Percentiles rank a stretch among this genome's conserved stretches.
phyloP scores from a whole-genome alignment of 768 basidiomycete species.

The Chalciporus piperatus region DNA sequence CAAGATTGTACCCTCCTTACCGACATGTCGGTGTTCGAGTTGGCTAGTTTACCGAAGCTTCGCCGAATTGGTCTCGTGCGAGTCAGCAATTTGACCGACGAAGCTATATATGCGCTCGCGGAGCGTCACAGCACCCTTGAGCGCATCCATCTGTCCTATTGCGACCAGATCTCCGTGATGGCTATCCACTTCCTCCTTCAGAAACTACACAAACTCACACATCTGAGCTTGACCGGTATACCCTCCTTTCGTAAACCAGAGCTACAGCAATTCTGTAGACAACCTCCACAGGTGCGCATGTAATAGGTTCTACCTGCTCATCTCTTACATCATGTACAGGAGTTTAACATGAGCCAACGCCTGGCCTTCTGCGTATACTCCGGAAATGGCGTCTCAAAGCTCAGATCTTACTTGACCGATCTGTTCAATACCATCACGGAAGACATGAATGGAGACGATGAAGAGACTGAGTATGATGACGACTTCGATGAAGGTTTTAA shows the following conservation, averaged over 20 bases:
- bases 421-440: slow-evolving; percentile 75
- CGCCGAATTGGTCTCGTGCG: slow-evolving; percentile 94
- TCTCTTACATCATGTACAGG: slow-evolving; percentile 44
- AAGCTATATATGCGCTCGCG: slow-evolving; percentile 85
- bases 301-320: background rate
- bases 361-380: slow-evolving; percentile 96
- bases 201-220: slow-evolving; percentile 86
- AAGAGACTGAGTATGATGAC: slow-evolving; percentile 65
- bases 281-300: slow-evolving; percentile 72
- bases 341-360: slow-evolving; percentile 88
- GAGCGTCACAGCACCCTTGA: slow-evolving; percentile 86
- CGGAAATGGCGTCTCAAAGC: slow-evolving; percentile 80
- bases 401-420: slow-evolving; percentile 76
- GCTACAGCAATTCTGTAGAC: slow-evolving; percentile 85
- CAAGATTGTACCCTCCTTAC: slow-evolving; percentile 84
- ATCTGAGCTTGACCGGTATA: slow-evolving; percentile 97
- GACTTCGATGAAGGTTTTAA: slow-evolving; percentile 36
- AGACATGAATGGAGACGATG: slow-evolving; percentile 59
- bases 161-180: slow-evolving; percentile 90
- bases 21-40: slow-evolving; percentile 91
- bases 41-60: slow-evolving; percentile 84
- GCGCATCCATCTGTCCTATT: slow-evolving; percentile 95
- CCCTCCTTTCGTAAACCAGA: slow-evolving; percentile 83
- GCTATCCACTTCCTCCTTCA: slow-evolving; percentile 89
- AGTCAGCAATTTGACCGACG: slow-evolving; percentile 89